These are phyloP conservation scores for Backusella circina DNA, from an alignment of 192 early-diverging fungal genomes.

Conservation along the genomic window DNA sequence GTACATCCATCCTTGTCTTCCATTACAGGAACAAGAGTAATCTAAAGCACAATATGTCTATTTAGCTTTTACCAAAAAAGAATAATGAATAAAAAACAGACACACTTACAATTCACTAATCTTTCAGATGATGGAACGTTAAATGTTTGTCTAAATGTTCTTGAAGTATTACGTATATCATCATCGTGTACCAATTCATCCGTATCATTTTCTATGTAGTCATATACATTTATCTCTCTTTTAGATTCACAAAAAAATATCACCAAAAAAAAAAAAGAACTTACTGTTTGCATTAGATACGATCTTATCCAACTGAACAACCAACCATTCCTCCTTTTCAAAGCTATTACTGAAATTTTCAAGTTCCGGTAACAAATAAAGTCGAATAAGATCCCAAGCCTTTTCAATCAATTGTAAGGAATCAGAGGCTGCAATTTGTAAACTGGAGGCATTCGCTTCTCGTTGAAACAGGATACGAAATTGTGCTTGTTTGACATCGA, in stretches of 20 bases:
- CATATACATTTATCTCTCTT: not conserved
- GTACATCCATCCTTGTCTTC: slow-evolving; percentile 95
- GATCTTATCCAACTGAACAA: slow-evolving; percentile 80
- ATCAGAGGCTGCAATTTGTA: slow-evolving; percentile 81
- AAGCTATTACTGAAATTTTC: slow-evolving; percentile 63
- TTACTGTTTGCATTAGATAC: slow-evolving; percentile 44
- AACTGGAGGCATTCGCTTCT: slow-evolving; percentile 45
- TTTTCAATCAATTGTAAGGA: slow-evolving; percentile 71
- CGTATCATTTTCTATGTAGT: slow-evolving; percentile 66
- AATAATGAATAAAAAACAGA: too few species aligned
- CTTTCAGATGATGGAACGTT: slow-evolving; percentile 75
- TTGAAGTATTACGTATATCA: slow-evolving; percentile 82
- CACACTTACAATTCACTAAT: slow-evolving; percentile 80
- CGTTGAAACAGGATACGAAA: slow-evolving; percentile 81
- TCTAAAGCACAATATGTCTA: slow-evolving; percentile 33
- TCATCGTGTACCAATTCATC: slow-evolving; percentile 84
- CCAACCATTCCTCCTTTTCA: slow-evolving; percentile 81
- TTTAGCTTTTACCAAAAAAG: not conserved
- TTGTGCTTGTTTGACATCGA: slow-evolving; percentile 88
- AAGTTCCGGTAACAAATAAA: slow-evolving; percentile 47
- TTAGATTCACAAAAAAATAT: not conserved
- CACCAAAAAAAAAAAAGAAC: too few species aligned
- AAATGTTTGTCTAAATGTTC: slow-evolving; percentile 88
- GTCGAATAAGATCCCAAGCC: slow-evolving; percentile 87
- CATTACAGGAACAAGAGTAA: slow-evolving; percentile 91